Base-by-base conservation (phyloP, 257 asterid species). In the Solanum megistacrolobum region DNA sequence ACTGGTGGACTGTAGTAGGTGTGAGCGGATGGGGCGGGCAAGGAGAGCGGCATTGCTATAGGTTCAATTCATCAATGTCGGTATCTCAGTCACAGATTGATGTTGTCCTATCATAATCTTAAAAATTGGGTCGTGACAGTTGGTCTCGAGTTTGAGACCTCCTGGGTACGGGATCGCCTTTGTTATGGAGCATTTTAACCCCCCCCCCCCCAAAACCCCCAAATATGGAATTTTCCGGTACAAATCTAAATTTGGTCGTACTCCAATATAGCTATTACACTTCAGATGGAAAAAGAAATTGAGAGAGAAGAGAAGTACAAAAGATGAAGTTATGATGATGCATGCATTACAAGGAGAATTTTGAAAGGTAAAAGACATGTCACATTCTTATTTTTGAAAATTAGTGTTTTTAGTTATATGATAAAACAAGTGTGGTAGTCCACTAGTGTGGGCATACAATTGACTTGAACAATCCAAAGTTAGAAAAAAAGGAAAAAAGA, bases 221-320 rank as follows among this genome's bases (percentile, higher is more conserved):
- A 48, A 52, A 52, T 52, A 14, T 52, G n/a, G 0, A 6, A 2
- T 18, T 52, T 52, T 52, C 0, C 4, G 1, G 0, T 2, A 0
- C 0, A 0, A 52, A 52, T 52, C 9, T 2, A 16, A 52, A 52
- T 52, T 52, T 52, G 18, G 0, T 52, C 9, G 3, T 16, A 52
- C 4, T 52, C 2, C 3, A 18, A 52, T 52, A 52, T 52, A 18
- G 9, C 16, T 6, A 52, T 4, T 1, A 1, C 21, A 18, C 1
- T 0, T 52, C 9, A 3, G 8, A 52, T 16, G 9, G 0, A 6
- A 52, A 7, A 52, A 52, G 0, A 18, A 18, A 7, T 52, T 2
- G 9, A 52, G 62, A 52, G 23, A 18, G 25, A 72, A 36, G 34
- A 69, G n/a, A 16, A 31, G 39, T 55, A 74, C 9, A 34, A 35